Evolutionary conservation across 495 filamentous ascomycete species (phyloP).

Genomic region (Daldinia bambusicola): DNA sequence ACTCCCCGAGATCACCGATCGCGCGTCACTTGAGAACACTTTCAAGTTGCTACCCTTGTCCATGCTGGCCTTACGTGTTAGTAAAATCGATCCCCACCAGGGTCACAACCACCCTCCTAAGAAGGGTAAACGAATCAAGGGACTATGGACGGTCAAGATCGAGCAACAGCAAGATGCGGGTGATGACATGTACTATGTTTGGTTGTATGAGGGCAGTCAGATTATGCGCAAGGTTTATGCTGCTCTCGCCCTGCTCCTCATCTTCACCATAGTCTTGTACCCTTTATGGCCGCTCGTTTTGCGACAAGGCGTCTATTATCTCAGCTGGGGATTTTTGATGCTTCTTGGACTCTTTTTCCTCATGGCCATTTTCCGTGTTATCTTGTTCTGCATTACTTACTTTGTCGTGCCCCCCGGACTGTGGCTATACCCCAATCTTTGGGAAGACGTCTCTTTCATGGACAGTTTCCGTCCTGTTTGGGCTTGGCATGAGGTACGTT

Average conservation of each 20-base stretch:
- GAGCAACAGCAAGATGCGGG: constrained; percentile 95
- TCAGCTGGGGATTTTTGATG: constrained; percentile 93
- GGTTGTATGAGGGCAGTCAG: constrained; percentile 94
- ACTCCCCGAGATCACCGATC: constrained; percentile 87
- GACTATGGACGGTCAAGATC: constrained; percentile 94
- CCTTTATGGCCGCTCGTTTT: constrained; percentile 94
- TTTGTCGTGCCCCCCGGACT: constrained; percentile 86
- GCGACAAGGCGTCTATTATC: constrained; percentile 95
- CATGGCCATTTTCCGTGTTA: constrained; percentile 95
- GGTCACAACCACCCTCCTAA: constrained; percentile 76
- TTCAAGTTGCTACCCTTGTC: constrained; percentile 97
- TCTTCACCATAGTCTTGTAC: constrained; percentile 92
- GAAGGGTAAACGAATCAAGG: constrained; percentile 88
- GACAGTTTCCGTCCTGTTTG: constrained; percentile 96
- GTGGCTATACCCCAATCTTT: constrained; percentile 98
- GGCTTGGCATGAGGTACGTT: constrained; percentile 96
- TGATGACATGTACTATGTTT: constrained; percentile 94
- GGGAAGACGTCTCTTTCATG: constrained; percentile 98
- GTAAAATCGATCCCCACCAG: constrained; percentile 79
- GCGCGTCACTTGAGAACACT: constrained; percentile 84
- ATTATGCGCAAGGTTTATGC: constrained; percentile 94
- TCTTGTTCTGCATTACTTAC: constrained; percentile 93
- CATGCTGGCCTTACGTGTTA: constrained; percentile 91
- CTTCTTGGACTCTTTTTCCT: constrained; percentile 94
- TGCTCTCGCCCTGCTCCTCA: constrained; percentile 77